Conservation (phyloP, 176 grass and related monocot species). For the Triticum monococcum region DNA sequence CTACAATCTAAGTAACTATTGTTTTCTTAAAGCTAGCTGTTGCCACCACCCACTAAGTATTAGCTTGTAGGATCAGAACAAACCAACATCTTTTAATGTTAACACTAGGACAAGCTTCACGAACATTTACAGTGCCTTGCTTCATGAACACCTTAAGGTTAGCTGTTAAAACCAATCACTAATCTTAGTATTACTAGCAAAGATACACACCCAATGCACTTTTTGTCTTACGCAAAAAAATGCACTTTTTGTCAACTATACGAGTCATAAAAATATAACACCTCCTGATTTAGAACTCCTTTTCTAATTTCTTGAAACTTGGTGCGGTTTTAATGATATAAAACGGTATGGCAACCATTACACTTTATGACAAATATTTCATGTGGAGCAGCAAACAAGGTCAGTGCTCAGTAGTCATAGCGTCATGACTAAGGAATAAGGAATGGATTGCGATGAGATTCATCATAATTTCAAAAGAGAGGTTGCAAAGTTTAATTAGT, state of each 20-base stretch:
- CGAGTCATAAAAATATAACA: not conserved
- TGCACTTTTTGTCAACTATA: not conserved
- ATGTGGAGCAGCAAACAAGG: not conserved
- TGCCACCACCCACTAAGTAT: not conserved
- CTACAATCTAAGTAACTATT: not conserved
- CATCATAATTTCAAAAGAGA: too few relatives aligned
- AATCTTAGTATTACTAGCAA: not conserved
- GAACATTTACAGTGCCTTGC: not conserved
- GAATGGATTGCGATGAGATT: too few relatives aligned
- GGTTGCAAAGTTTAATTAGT: not conserved
- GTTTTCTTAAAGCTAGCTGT: not conserved
- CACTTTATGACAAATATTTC: not conserved
- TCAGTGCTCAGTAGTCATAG: not conserved
- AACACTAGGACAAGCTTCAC: constrained; percentile 8
- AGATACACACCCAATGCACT: not conserved
- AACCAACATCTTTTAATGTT: not conserved
- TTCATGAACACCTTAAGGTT: constrained; percentile 4
- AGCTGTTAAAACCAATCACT: not conserved
- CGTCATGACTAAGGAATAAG: too few relatives aligned
- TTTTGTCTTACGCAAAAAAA: not conserved
- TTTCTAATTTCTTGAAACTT: not conserved
- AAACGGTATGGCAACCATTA: not conserved
- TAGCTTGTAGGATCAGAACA: not conserved
- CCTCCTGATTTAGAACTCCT: not conserved
- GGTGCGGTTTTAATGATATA: not conserved